phyloP scores from a whole-genome alignment of 2,329 filamentous ascomycete genomes.

The Monosporascus sp. region DNA sequence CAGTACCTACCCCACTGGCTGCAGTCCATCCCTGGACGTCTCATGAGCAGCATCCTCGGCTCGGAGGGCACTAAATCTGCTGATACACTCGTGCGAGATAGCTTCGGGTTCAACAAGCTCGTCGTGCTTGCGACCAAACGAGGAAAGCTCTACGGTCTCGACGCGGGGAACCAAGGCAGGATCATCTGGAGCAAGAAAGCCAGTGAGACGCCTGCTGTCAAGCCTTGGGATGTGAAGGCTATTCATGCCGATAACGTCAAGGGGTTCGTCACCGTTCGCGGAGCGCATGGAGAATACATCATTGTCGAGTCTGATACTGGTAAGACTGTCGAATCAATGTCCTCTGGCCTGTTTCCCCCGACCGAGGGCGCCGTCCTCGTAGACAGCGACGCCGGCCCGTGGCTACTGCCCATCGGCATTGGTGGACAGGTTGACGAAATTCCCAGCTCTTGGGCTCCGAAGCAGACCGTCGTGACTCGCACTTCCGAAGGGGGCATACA shows the following conservation, averaged over 20 bases:
- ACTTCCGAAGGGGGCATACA: constrained; percentile 44
- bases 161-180: constrained; percentile 67
- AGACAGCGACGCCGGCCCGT: constrained; percentile 46
- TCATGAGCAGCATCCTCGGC: constrained; percentile 61
- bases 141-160: constrained; percentile 74
- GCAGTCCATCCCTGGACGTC: constrained; percentile 59
- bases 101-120: constrained; percentile 85
- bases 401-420: constrained; percentile 47
- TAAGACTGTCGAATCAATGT: constrained; percentile 40
- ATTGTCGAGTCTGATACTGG: constrained; percentile 50
- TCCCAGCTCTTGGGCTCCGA: constrained; percentile 40
- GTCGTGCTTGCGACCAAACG: constrained; percentile 74
- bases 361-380: constrained; percentile 47
- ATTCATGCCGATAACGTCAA: constrained; percentile 57
- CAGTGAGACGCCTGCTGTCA: constrained; percentile 47
- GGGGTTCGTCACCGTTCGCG: constrained; percentile 53
- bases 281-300: constrained; percentile 57
- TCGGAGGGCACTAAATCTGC: constrained; percentile 41
- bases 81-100: constrained; percentile 56
- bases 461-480: constrained; percentile 50
- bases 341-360: constrained; percentile 32
- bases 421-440: constrained; percentile 45
- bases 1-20: constrained; percentile 71
- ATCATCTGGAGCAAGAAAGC: constrained; percentile 72
- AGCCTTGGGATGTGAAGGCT: constrained; percentile 62